These are phyloP conservation scores for Emericellopsis atlantica DNA, from an alignment of 2,329 filamentous ascomycete species.

Conservation along the genomic window DNA sequence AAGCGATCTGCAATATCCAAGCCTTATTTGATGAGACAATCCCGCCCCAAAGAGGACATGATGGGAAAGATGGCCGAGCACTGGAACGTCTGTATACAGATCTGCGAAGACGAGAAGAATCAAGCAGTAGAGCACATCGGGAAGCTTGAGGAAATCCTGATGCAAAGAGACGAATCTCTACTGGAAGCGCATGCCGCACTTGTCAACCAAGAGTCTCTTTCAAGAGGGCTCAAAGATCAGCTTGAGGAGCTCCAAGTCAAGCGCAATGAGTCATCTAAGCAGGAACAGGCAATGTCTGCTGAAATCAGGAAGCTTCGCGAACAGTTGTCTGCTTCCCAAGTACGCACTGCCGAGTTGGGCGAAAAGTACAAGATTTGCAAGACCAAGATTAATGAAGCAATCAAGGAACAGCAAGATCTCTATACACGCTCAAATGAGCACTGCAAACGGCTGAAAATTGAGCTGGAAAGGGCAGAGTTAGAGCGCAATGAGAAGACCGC, in stretches of 20 bases:
- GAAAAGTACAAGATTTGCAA: slow-evolving; percentile 21
- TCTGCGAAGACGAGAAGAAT: slow-evolving; percentile 14
- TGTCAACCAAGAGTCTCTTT: slow-evolving; percentile 4
- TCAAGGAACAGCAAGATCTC: slow-evolving; percentile 31
- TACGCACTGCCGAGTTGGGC: slow-evolving; percentile 8
- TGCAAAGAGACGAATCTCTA: slow-evolving; percentile 8
- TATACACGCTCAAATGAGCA: slow-evolving; percentile 19
- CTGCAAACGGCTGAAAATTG: slow-evolving; percentile 18
- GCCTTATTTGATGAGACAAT: slow-evolving; percentile 4
- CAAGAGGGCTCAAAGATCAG: slow-evolving; percentile 9
- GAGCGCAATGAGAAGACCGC: slow-evolving; percentile 9
- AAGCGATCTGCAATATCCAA: slow-evolving; percentile 11
- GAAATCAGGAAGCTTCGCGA: slow-evolving; percentile 15
- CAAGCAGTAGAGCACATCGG: slow-evolving; percentile 13
- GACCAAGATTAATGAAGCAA: slow-evolving; percentile 29
- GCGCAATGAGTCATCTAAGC: slow-evolving; percentile 1
- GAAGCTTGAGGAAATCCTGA: slow-evolving; percentile 9
- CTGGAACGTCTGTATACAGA: slow-evolving; percentile 20
- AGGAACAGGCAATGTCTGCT: slow-evolving; percentile 11
- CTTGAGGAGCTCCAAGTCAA: slow-evolving; percentile 11
- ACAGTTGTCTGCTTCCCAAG: slow-evolving; percentile 11
- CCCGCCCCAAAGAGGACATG: slow-evolving; percentile 13
- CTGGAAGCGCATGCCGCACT: slow-evolving; percentile 2
- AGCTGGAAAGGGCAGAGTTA: slow-evolving; percentile 19
- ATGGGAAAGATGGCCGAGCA: slow-evolving; percentile 18